Percentiles rank a stretch among this genome's conserved stretches.
phyloP scores from a whole-genome alignment of 2,329 filamentous ascomycete species.

The Exophiala alcalophila region DNA sequence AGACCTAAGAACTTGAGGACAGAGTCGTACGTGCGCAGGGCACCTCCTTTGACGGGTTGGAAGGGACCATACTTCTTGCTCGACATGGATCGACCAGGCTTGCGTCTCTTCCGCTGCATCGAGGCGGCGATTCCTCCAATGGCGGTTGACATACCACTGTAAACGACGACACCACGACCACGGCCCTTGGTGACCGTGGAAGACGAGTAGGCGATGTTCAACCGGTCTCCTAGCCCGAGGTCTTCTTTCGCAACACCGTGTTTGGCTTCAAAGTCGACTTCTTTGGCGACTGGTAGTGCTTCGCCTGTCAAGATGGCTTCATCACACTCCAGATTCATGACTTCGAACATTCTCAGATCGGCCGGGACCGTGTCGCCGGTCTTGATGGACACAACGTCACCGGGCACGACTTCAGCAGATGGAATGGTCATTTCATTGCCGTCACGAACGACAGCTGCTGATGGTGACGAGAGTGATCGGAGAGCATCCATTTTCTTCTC shows the following conservation, averaged over 20 bases:
- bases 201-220: slow-evolving; percentile 61
- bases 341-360: slow-evolving; percentile 54
- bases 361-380: slow-evolving; percentile 60
- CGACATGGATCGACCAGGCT: slow-evolving; percentile 42
- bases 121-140: slow-evolving; percentile 59
- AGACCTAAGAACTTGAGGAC: slow-evolving; percentile 58
- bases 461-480: slow-evolving; percentile 54
- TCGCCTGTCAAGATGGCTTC: slow-evolving; percentile 62
- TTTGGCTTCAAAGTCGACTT: slow-evolving; percentile 37
- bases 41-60: slow-evolving; percentile 50
- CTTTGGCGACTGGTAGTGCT: slow-evolving; percentile 58
- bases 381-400: slow-evolving; percentile 53
- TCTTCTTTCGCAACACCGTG: slow-evolving; percentile 35
- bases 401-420: slow-evolving; percentile 58
- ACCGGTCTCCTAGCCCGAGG: slow-evolving; percentile 54
- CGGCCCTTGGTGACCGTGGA: slow-evolving; percentile 60
- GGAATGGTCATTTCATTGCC: slow-evolving; percentile 53
- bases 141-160: slow-evolving; percentile 60
- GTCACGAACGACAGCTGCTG: slow-evolving; percentile 56
- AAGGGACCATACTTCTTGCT: slow-evolving; percentile 45
- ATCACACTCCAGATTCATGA: slow-evolving; percentile 72
- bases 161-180: slow-evolving; percentile 57
- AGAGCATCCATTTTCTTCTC: slow-evolving; percentile 60
- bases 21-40: slow-evolving; percentile 48
- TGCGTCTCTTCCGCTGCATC: slow-evolving; percentile 52